Conservation (phyloP, 1,284 basidiomycete genomes). For the Pisolithus thermaeus region DNA sequence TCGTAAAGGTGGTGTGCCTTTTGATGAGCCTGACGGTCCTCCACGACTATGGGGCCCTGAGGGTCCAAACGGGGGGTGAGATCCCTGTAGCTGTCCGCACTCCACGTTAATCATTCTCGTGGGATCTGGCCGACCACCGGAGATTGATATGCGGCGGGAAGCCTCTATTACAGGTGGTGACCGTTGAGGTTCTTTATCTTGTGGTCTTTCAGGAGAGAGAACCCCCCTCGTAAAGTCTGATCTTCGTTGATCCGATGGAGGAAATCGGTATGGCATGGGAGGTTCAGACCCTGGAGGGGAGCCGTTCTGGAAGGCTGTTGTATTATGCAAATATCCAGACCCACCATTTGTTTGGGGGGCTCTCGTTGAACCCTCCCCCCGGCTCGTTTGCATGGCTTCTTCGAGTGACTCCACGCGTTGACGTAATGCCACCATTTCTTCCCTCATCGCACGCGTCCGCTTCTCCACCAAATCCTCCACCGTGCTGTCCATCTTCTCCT, state of each 20-base stretch:
- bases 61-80: constrained; percentile 18
- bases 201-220: constrained; percentile 14
- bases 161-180: constrained; percentile 42
- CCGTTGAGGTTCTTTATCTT: constrained; percentile 21
- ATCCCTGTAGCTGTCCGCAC: constrained; percentile 16
- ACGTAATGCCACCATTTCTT: constrained; percentile 52
- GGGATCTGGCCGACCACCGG: constrained; percentile 44
- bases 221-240: constrained; percentile 17
- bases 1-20: constrained; percentile 16
- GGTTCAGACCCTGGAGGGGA: constrained; percentile 16
- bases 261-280: constrained; percentile 22
- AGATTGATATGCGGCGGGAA: constrained; percentile 41
- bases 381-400: constrained; percentile 40
- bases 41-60: constrained; percentile 17
- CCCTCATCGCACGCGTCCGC: constrained; percentile 45
- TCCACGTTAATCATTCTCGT: constrained; percentile 24
- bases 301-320: constrained; percentile 24
- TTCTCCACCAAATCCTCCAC: constrained; percentile 56
- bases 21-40: constrained; percentile 11
- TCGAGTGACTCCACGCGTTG: constrained; percentile 55
- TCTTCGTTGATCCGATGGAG: constrained; percentile 20
- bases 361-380: constrained; percentile 26
- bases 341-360: constrained; percentile 20
- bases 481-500: constrained; percentile 53
- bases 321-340: constrained; percentile 15